Base-by-base conservation (phyloP, 176 grass and related monocot species). In the Panicum miliaceum region DNA sequence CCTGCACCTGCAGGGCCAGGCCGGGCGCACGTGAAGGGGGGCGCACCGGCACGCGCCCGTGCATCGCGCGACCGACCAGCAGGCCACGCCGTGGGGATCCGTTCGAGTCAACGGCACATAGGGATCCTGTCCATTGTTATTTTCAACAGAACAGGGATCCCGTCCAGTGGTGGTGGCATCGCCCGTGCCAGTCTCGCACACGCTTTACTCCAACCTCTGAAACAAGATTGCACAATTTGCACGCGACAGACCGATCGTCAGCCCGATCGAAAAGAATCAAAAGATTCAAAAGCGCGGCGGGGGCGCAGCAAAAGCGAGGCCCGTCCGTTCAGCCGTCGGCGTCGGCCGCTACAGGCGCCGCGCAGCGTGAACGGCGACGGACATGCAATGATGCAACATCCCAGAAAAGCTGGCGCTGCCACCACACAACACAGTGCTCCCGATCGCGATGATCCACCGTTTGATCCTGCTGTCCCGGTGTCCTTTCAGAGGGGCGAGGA, bases 41-140 rank as follows among this genome's bases (percentile, higher is more conserved):
- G 13, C 15, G 14, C 12, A 4, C 18, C 37, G 50, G 73, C 83
- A 82, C 73, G 73, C 72, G 67, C 54, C 84, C 88, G 79, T 73
- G 88, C 64, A 67, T 73, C 65, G 79, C 73, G 84, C 88, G 45
- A 73, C 68, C 68, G 87, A 88, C 78, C 85, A 66, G 54, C 85
- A 66, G 54, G 40, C 74, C 18, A 65, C 66, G 45, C 57, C 81
- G 59, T 46, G 8, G 67, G 87, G 67, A 89, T 74, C 47, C 25
- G 59, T 56, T 65, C 75, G 38, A 25, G 87, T 89, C 87, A 84
- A 80, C 65, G 87, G 68, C 57, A 80, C 73, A 48, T 79, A 38
- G 29, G 75, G 25, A 71, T 56, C 45, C 37, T 81, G 85, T 58
- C 70, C 7, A 20, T 8, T 53, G 22, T 56, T 58, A 23, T 58